phyloP scores from a whole-genome alignment of 2,329 filamentous ascomycete genomes.

The Colletotrichum sp. region DNA sequence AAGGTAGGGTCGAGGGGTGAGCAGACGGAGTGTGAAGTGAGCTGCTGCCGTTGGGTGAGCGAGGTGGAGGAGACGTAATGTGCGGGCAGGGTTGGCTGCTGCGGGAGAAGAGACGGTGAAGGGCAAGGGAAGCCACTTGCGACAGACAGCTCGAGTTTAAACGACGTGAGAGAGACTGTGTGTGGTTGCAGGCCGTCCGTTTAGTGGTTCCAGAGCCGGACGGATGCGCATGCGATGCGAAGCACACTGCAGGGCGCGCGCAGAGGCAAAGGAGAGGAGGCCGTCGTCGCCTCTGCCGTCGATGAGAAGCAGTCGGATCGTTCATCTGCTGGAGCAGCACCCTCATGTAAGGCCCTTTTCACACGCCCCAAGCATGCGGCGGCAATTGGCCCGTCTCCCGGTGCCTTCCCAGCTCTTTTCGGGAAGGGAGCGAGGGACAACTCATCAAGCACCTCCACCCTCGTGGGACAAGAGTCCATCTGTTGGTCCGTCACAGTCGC shows the following conservation, averaged over 20 bases:
- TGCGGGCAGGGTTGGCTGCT: neutral
- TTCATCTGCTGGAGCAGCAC: neutral
- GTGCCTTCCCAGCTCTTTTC: conserved; percentile 11
- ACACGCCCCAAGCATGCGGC: conserved; percentile 14
- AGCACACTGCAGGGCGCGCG: neutral
- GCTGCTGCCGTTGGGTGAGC: neutral
- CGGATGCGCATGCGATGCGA: neutral
- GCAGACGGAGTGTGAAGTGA: neutral
- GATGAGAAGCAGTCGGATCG: neutral
- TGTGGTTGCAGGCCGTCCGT: neutral
- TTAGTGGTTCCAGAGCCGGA: neutral
- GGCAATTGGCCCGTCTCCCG: conserved; percentile 17
- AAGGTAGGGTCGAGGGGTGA: neutral
- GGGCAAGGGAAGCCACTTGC: neutral
- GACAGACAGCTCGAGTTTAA: neutral
- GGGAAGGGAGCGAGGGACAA: conserved; percentile 21
- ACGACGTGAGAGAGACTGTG: neutral
- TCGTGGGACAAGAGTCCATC: conserved; percentile 2
- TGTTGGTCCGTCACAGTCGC: neutral
- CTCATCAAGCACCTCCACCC: conserved; percentile 19
- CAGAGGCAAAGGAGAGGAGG: neutral
- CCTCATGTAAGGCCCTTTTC: neutral
- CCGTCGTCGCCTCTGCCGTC: neutral
- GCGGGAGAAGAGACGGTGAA: conserved; percentile 2
- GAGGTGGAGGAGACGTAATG: neutral